A percentile compares a stretch with the other conserved stretches of the same genome.
Evolutionary conservation across 257 asterid genomes (phyloP).

Genomic region (Salvia hispanica): DNA sequence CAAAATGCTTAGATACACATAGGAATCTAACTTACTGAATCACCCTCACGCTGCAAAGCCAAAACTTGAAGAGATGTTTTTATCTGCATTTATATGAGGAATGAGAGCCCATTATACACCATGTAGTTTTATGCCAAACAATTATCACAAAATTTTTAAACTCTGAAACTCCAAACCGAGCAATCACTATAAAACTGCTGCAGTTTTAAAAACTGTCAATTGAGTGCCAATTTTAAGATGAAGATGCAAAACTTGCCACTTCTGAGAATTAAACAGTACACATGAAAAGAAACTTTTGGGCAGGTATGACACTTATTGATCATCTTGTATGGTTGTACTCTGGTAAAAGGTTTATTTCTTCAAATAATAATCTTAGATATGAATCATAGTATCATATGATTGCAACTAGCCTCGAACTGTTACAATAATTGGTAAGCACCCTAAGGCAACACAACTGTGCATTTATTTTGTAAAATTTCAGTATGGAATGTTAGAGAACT

Average conservation of each 20-base stretch:
- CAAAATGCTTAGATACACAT: constrained; percentile 24
- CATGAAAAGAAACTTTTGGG: background rate
- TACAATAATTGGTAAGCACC: background rate
- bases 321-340: background rate
- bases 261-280: background rate
- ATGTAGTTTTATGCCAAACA: constrained; percentile 1
- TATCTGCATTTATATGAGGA: constrained; percentile 56
- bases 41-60: constrained; percentile 82
- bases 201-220: background rate
- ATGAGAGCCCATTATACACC: constrained; percentile 10
- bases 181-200: background rate
- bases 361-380: background rate
- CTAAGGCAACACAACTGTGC: constrained; percentile 19
- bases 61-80: constrained; percentile 90
- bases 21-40: constrained; percentile 51
- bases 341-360: background rate
- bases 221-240: background rate
- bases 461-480: constrained; percentile 7
- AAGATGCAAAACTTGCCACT: no score
- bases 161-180: constrained; percentile 9
- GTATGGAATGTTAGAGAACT: constrained; percentile 36
- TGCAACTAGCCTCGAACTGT: background rate
- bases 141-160: constrained; percentile 19
- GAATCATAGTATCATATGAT: background rate
- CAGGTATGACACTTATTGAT: background rate